phyloP scores from a whole-genome alignment of 441 rosid genomes.

The Gossypium lobatum region DNA sequence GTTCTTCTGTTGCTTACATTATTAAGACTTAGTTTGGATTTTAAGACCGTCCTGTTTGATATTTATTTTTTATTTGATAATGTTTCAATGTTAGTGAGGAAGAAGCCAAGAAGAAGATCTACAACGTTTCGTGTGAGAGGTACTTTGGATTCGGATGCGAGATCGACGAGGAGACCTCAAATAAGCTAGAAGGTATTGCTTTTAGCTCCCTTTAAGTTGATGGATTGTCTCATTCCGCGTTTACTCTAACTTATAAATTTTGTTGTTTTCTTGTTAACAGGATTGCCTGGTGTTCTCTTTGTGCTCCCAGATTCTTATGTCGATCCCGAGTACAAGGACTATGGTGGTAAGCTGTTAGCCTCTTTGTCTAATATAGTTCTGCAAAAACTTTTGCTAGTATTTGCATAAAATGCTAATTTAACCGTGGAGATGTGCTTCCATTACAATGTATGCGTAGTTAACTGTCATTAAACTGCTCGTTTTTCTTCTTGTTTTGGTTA shows the following conservation, averaged over 20 bases:
- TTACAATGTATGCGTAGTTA: background rate
- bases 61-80: background rate
- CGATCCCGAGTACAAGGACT: constrained; percentile 81
- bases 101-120: constrained; percentile 83
- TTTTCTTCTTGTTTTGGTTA: background rate
- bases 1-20: background rate
- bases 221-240: background rate
- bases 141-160: constrained; percentile 93
- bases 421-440: constrained; percentile 22
- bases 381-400: background rate
- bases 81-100: constrained; percentile 45
- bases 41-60: background rate
- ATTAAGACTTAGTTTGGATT: too few relatives aligned
- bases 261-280: constrained; percentile 26
- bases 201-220: background rate
- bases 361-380: constrained; percentile 4
- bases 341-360: constrained; percentile 55
- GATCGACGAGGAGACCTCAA: constrained; percentile 91
- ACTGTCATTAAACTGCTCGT: background rate
- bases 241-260: background rate
- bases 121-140: constrained; percentile 91
- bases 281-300: constrained; percentile 79
- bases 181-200: constrained; percentile 72
- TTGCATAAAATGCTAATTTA: constrained; percentile 39
- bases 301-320: constrained; percentile 93